These are phyloP conservation scores for Globisporangium okanoganense DNA, from an alignment of 352 stramenopile species.

Conservation along the genomic window DNA sequence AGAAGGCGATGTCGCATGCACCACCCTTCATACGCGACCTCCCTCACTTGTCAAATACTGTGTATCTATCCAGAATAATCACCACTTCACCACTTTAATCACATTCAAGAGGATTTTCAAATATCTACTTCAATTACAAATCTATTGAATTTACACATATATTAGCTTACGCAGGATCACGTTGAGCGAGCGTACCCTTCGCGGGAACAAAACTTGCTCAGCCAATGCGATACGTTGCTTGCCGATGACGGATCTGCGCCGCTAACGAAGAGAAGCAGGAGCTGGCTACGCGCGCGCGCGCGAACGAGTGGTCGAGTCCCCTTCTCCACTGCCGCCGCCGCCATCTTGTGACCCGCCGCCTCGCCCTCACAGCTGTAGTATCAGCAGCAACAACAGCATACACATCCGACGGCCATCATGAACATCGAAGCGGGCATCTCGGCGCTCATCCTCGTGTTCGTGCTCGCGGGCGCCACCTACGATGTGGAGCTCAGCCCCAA, in stretches of 20 bases:
- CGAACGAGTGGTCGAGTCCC: background rate
- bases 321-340: background rate
- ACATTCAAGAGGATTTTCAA: background rate
- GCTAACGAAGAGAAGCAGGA: background rate
- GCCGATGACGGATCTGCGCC: background rate
- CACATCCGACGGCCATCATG: slow-evolving; percentile 19
- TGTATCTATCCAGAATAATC: background rate
- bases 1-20: background rate
- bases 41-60: background rate
- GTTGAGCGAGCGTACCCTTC: background rate
- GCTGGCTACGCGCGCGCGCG: background rate
- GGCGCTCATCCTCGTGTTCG: slow-evolving; percentile 50
- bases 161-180: background rate
- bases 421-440: slow-evolving; percentile 44
- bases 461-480: slow-evolving; percentile 49
- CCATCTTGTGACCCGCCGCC: background rate
- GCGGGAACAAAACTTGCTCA: background rate
- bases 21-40: background rate
- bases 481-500: slow-evolving; percentile 61
- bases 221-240: background rate
- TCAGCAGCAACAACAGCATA: background rate
- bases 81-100: background rate
- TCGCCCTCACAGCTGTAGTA: background rate
- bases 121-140: background rate
- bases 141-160: background rate